Percentiles rank a stretch among this genome's conserved stretches.
Evolutionary conservation across 768 basidiomycete species (phyloP).

Genomic region (Cystobasidium ongulense): DNA sequence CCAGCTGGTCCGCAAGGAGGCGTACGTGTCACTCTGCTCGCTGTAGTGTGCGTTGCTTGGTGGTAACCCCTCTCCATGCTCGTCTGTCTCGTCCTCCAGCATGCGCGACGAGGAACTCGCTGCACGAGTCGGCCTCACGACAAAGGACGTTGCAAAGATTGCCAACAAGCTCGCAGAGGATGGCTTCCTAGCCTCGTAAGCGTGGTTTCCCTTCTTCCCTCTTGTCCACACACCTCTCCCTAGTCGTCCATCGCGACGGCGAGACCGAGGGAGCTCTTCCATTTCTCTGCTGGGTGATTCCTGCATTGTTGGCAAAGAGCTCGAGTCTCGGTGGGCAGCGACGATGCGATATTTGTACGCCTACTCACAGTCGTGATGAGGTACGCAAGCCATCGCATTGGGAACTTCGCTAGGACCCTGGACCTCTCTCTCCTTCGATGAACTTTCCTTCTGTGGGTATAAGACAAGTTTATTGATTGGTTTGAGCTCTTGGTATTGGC

Average conservation of each 20-base stretch:
- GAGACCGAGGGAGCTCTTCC: not conserved
- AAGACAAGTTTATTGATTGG: not conserved
- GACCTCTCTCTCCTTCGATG: not conserved
- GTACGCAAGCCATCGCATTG: no score
- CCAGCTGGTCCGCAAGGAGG: constrained; percentile 81
- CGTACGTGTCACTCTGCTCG: constrained; percentile 58
- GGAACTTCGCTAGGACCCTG: no score
- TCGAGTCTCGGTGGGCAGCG: not conserved
- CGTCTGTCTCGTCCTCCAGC: constrained; percentile 51
- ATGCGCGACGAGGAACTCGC: constrained; percentile 89
- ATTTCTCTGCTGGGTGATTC: not conserved
- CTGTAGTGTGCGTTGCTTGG: not conserved
- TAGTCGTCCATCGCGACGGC: not conserved
- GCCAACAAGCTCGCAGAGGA: constrained; percentile 73
- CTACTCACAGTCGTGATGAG: no score
- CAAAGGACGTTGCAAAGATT: constrained; percentile 81
- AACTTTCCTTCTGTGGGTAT: not conserved
- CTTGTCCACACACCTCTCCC: not conserved
- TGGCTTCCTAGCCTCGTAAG: constrained; percentile 68
- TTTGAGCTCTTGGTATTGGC: constrained; percentile 4
- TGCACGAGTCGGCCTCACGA: constrained; percentile 77
- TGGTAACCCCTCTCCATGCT: not conserved
- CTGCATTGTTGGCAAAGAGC: not conserved
- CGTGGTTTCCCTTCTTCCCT: not conserved
- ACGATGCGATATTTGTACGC: no score